Percentiles rank a stretch among this genome's conserved stretches.
These are phyloP conservation scores for Termitomyces sp. DNA, from an alignment of 768 basidiomycete genomes.

Conservation along the genomic window DNA sequence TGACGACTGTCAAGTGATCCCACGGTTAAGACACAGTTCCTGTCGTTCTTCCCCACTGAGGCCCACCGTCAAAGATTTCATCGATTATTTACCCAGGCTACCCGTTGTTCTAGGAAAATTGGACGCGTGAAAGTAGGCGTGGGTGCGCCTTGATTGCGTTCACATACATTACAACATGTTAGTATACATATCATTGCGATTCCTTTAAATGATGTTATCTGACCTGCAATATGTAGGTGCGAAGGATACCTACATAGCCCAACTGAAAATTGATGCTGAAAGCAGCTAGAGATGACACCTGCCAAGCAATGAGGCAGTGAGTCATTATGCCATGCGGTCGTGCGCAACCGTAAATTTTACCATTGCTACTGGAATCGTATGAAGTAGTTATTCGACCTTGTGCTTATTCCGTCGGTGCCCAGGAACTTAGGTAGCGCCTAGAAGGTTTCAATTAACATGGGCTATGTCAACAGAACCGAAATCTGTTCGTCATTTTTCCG, in stretches of 20 bases:
- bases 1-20: too few species aligned
- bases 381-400: background rate
- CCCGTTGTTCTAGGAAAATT: background rate
- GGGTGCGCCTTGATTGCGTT: too few species aligned
- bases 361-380: background rate
- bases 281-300: background rate
- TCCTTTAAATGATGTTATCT: background rate
- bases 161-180: too few species aligned
- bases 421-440: background rate
- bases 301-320: background rate
- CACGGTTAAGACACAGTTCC: too few species aligned
- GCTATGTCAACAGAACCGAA: background rate
- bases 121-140: background rate
- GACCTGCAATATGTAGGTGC: background rate
- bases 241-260: too few species aligned
- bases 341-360: too few species aligned
- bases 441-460: background rate
- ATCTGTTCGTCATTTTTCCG: background rate
- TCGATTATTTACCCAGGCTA: background rate
- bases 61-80: too few species aligned
- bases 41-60: too few species aligned
- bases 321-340: too few species aligned
- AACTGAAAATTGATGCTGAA: background rate
- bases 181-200: too few species aligned
- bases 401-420: background rate